Conservation (phyloP, 768 basidiomycete genomes). For the Russula brevipes region DNA sequence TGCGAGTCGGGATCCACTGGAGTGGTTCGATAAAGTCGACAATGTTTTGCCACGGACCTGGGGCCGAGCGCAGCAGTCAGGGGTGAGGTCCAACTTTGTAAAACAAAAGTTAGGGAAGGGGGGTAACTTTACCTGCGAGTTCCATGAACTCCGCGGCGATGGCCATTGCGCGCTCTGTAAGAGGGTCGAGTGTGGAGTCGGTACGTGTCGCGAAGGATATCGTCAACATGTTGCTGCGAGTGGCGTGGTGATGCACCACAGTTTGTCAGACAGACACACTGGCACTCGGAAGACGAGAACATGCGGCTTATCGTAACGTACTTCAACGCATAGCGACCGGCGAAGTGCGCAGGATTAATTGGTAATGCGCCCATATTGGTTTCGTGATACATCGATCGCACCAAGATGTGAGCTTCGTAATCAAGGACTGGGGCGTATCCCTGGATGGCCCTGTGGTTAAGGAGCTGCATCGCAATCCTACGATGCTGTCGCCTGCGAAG, state of each 20-base stretch:
- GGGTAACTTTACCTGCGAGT: slow-evolving; percentile 26
- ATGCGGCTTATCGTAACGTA: not conserved
- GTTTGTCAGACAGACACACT: not conserved
- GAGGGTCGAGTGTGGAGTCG: slow-evolving; percentile 36
- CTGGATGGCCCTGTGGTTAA: slow-evolving; percentile 36
- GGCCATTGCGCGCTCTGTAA: slow-evolving; percentile 35
- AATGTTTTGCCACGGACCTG: slow-evolving; percentile 42
- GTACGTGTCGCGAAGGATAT: slow-evolving; percentile 43
- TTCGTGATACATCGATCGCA: slow-evolving; percentile 36
- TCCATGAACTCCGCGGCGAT: slow-evolving; percentile 44
- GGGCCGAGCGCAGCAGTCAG: not conserved
- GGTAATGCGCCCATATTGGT: slow-evolving; percentile 32
- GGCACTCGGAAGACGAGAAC: not conserved
- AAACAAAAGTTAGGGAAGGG: not conserved
- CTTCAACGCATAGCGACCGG: slow-evolving; percentile 36
- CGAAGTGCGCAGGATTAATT: slow-evolving; percentile 38
- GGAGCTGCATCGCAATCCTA: slow-evolving; percentile 35
- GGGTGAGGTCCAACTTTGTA: too few relatives aligned
- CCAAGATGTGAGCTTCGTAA: slow-evolving; percentile 38
- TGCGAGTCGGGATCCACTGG: slow-evolving; percentile 38
- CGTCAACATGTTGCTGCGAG: slow-evolving; percentile 41
- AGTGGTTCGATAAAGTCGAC: slow-evolving; percentile 43
- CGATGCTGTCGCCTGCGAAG: slow-evolving; percentile 39
- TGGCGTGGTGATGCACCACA: slow-evolving; percentile 1
- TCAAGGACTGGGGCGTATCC: slow-evolving; percentile 37